Base-by-base conservation (phyloP, 1,139 yeast genomes). In the Taphrina flavorubra region DNA sequence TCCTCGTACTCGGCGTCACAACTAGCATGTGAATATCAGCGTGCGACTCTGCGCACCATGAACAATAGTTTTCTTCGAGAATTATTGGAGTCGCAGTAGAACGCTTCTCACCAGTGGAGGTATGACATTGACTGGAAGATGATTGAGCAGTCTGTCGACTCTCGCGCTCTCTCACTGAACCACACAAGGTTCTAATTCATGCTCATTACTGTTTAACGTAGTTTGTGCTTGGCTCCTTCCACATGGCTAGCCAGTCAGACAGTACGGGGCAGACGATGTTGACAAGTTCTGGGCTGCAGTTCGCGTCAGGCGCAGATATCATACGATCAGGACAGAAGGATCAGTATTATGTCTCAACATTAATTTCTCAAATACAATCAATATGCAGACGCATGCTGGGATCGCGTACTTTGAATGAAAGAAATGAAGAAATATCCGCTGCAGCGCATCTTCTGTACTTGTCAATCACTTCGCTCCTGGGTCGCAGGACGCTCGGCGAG, bases 401-500 rank as follows among this genome's bases (percentile, higher is more conserved):
- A 10, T 42, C 67, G 25, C 60, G 67, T 13, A 34, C 55, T 11
- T 39, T 63, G 44, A 55, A 44, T 44, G 46, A 47, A 31, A 37
- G 40, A 18, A 16, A 16, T 14, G 60, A 34, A 5, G 91, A 88
- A 73, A 81, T 92, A 36, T 80, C 87, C 0, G 83, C 86, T 0
- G 77, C 81, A 1, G 85, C 89, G 4, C 85, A 87, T 69, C 78
- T 87, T 1, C 67, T 87, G 0, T 92, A 92, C 74, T 80, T 90
- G 37, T 80, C 82, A 1, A 79, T 90, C 49, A 92, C 97, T 0
- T 91, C 97, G 0, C 77, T 89, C 16, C 72, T 85, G 4, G 94
- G 95, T 0, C 86, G 90, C 4, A 81, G 95, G 69, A 92, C 98
- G 0, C 79, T 92, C 44, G 99, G 99, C 0, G 98, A 92, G 76